phyloP scores from a whole-genome alignment of 1,284 basidiomycete species.

The Malassezia nana region DNA sequence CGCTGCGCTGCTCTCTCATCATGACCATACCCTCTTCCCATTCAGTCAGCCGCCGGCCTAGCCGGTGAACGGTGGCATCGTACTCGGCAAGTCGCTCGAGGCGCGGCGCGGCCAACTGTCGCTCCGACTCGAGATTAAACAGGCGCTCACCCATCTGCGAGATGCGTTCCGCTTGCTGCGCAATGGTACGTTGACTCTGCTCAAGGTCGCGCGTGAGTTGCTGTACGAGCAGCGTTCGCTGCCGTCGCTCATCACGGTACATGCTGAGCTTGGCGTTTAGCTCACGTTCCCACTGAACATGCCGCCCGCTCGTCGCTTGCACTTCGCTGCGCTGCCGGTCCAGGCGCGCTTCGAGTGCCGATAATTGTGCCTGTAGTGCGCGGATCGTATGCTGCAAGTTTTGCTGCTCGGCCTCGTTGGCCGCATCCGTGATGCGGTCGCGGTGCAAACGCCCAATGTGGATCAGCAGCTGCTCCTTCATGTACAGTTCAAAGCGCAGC shows the following conservation, averaged over 20 bases:
- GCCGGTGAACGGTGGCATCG: conserved; percentile 26
- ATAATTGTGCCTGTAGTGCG: conserved; percentile 24
- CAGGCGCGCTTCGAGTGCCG: conserved; percentile 17
- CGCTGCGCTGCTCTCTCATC: conserved; percentile 32
- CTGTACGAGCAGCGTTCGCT: conserved; percentile 26
- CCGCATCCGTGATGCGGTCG: conserved; percentile 39
- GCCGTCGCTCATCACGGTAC: conserved; percentile 41
- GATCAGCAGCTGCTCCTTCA: conserved; percentile 46
- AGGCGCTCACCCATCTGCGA: conserved; percentile 30
- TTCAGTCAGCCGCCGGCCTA: conserved; percentile 25
- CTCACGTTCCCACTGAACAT: conserved; percentile 40
- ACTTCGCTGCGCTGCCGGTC: conserved; percentile 33
- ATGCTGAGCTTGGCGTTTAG: conserved; percentile 40
- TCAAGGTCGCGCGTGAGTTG: conserved; percentile 31
- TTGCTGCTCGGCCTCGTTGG: conserved; percentile 44
- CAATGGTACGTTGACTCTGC: conserved; percentile 19
- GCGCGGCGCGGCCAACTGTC: conserved; percentile 23
- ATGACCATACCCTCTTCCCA: conserved; percentile 37
- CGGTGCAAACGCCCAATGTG: conserved; percentile 48
- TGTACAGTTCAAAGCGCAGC: conserved; percentile 46
- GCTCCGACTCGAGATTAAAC: conserved; percentile 30
- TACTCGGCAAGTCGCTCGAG: conserved; percentile 28
- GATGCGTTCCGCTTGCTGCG: conserved; percentile 21
- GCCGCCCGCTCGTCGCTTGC: conserved; percentile 24
- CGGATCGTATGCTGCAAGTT: conserved; percentile 40